These are phyloP conservation scores for Yamadazyma dushanensis DNA, from an alignment of 1,139 yeast species.

Conservation along the genomic window DNA sequence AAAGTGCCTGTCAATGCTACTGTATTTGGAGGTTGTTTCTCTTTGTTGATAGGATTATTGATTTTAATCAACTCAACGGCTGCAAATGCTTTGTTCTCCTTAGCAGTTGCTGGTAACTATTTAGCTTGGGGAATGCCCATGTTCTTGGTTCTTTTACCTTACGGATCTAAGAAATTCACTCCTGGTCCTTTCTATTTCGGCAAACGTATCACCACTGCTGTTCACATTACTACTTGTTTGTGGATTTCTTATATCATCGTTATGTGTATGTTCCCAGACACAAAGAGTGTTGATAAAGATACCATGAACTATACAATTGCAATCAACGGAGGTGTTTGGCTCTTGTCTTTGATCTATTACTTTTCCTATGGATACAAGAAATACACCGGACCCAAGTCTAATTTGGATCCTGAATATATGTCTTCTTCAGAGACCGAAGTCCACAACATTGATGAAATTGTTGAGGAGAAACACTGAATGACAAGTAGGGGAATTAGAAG, in stretches of 20 bases:
- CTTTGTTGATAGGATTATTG: conserved; percentile 54
- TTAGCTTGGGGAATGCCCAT: conserved; percentile 45
- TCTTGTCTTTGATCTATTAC: conserved; percentile 27
- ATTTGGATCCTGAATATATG: conserved; percentile 17
- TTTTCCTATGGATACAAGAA: conserved; percentile 28
- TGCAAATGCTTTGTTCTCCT: conserved; percentile 54
- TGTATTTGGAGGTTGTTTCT: conserved; percentile 47
- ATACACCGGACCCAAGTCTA: conserved; percentile 39
- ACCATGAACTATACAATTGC: conserved; percentile 40
- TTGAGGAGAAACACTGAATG: no score
- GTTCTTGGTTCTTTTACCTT: conserved; percentile 39
- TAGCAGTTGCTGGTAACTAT: conserved; percentile 47
- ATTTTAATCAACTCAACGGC: conserved; percentile 60
- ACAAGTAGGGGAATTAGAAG: no score
- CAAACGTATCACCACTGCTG: conserved; percentile 35
- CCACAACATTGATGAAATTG: conserved; percentile 1
- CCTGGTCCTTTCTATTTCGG: conserved; percentile 72
- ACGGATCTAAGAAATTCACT: conserved; percentile 44
- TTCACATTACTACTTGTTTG: conserved; percentile 24
- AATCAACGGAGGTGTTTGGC: conserved; percentile 39
- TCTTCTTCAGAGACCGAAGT: conserved; percentile 2
- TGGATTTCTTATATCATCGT: conserved; percentile 35
- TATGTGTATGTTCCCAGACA: conserved; percentile 41
- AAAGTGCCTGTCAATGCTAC: conserved; percentile 64
- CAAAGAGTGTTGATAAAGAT: conserved; percentile 23